Evolutionary conservation across 495 filamentous ascomycete genomes (phyloP), one percentile per base, ranked within the genome.

Genomic region (Xylaria intraflava): DNA sequence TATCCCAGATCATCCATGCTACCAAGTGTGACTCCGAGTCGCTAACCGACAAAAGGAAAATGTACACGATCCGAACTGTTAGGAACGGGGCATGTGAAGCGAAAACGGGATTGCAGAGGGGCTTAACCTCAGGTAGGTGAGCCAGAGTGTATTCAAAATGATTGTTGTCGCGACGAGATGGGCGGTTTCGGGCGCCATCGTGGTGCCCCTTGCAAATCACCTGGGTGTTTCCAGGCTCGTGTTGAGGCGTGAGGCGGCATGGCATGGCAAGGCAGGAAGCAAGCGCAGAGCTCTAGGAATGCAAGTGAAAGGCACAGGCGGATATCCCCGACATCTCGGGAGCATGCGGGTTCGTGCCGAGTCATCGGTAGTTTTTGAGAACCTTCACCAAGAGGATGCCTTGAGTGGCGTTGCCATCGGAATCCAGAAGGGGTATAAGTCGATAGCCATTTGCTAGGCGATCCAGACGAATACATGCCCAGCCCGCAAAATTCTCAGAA

Each of bases 381-480:
- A 93, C 74, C 53, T 75, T 78, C 4, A 96, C 80, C 53, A 96
- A 70, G 39, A 96, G 64, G 45, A 84, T 66, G 6, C 87, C 88
- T 7, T 77, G 69, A n/a, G 77, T 78, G 30, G 77, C 65, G 23
- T 74, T 60, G 16, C 89, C 88, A 20, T 80, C 67, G 23, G 72
- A 72, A 60, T 91, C 78, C 20, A 82, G 69, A 19, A 97, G 75
- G 43, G 82, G 81, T 35, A 97, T 66, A 46, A 92, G 81, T 23
- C 89, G 79, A 61, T 88, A 87, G 5, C 92, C 92, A 35, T 77
- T 72, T 58, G 81, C 82, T 12, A 96, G 68, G 24, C 89, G 83
- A 69, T 95, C 89, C 2, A 97, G 82, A 22, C 89, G 82, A 62
- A 95, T 85, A 68, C 91, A 95, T 27, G 88, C 82, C 91, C 92